Evolutionary conservation across 768 basidiomycete genomes (phyloP), one percentile per base, ranked within the genome.

Genomic region (Lentinus brumalis): DNA sequence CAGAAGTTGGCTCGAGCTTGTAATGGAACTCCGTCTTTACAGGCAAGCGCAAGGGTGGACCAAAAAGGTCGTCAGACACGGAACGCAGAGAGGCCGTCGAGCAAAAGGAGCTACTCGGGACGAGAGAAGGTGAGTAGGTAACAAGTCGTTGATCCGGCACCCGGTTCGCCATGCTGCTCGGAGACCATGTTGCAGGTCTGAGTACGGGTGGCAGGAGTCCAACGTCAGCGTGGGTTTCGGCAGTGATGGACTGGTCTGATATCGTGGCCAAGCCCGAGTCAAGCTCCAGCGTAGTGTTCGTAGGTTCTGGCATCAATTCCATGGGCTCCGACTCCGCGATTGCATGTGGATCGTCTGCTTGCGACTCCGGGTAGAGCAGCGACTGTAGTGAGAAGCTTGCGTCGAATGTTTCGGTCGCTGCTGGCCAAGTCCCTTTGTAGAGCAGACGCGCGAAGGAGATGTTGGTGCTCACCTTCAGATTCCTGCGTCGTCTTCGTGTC

Each of bases 121-220:
- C 40, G 11, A 45, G 41, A 7, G 10, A 9, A 2, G 57, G 53
- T 0, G 53, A 40, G 2, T 5, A 6, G 49, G 46, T 10, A 44
- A 14, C 4, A 53, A 46, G 18, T 10, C n/a, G 32, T 18, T 29
- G 18, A 1, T 42, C 32, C 26, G 49, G 21, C 38, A 39, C 9
- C 11, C 35, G 5, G 51, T 21, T 5, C n/a, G 14, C 9, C 10
- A 6, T 5, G 15, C n/a, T 49, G 46, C 44, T 30, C 15, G 61
- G 57, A 6, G 56, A 58, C 61, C 61, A 63, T 21, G 58, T 16
- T 6, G 61, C 61, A 5, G 61, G 61, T 8, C 61, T 52, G 26
- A 63, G 49, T 5, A 56, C 16, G 12, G 57, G 61, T 5, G 57
- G 41, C 6, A 52, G 14, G 50, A 35, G 14, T 26, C 5, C 46